Evolutionary conservation across 2,329 filamentous ascomycete species (phyloP).

Genomic region (Fusarium acutatum): DNA sequence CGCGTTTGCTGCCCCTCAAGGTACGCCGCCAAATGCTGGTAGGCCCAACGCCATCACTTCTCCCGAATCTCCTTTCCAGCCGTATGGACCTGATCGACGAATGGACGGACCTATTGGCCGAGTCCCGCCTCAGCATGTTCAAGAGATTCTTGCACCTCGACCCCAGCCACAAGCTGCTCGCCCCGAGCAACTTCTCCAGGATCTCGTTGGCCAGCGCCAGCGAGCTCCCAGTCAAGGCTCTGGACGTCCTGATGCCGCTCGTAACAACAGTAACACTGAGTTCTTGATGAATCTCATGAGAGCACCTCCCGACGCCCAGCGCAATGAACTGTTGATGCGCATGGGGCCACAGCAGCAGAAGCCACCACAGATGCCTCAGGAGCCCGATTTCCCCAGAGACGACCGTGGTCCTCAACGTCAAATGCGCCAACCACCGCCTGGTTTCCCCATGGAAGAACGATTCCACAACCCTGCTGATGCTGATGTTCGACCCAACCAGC

Average conservation of each 20-base stretch:
- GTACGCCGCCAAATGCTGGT: conserved; percentile 36
- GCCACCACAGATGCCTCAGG: conserved; percentile 46
- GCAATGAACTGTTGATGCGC: conserved; percentile 63
- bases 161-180: conserved; percentile 61
- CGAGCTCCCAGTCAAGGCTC: conserved; percentile 61
- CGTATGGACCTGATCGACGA: conserved; percentile 55
- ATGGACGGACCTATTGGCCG: conserved; percentile 51
- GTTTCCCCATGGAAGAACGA: conserved; percentile 61
- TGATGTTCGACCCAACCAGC: conserved; percentile 60
- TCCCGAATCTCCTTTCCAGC: conserved; percentile 57
- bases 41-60: conserved; percentile 55
- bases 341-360: conserved; percentile 56
- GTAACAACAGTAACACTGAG: conserved; percentile 75
- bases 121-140: conserved; percentile 52
- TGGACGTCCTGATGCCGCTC: conserved; percentile 54
- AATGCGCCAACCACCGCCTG: conserved; percentile 58
- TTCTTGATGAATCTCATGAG: conserved; percentile 87
- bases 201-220: conserved; percentile 67
- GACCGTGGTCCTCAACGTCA: conserved; percentile 49
- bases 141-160: conserved; percentile 63
- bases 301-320: conserved; percentile 57
- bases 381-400: conserved; percentile 54
- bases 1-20: conserved; percentile 53
- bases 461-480: conserved; percentile 57
- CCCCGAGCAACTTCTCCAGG: conserved; percentile 68